Conservation (phyloP, 768 basidiomycete species). For the Krasilnikovozyma curviuscula region DNA sequence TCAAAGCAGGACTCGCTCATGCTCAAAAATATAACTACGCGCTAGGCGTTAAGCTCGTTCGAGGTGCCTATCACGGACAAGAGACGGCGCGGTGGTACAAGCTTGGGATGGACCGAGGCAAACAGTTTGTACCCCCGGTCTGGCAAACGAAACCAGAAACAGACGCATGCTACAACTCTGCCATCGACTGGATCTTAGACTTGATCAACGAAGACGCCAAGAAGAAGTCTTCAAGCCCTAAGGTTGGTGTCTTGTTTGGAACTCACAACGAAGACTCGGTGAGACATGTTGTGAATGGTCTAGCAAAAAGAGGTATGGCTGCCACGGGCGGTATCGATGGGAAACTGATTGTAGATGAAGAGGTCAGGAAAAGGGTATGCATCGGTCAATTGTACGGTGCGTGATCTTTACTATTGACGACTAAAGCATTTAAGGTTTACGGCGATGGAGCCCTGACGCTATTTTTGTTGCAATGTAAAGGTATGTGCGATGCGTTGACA, state of each 20-base stretch:
- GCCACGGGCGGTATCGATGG: slow-evolving; percentile 21
- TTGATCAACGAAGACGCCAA: slow-evolving; percentile 34
- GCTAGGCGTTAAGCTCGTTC: slow-evolving; percentile 76
- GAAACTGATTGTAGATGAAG: slow-evolving; percentile 32
- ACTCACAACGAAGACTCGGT: slow-evolving; percentile 68
- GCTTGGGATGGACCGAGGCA: slow-evolving; percentile 69
- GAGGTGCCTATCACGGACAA: slow-evolving; percentile 74
- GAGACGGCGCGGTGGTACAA: slow-evolving; percentile 44
- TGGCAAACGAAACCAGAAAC: slow-evolving; percentile 51
- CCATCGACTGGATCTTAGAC: slow-evolving; percentile 38
- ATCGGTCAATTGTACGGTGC: slow-evolving; percentile 70
- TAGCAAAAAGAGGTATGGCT: slow-evolving; percentile 42
- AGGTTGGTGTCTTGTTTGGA: slow-evolving; percentile 55
- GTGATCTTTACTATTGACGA: no score
- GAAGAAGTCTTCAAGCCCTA: slow-evolving; percentile 17
- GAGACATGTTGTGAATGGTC: slow-evolving; percentile 39
- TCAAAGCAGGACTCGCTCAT: slow-evolving; percentile 44
- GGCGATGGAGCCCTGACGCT: no score
- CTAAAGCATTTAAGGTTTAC: no score
- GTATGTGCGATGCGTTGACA: slow-evolving; percentile 12
- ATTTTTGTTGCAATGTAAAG: no score
- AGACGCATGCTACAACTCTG: slow-evolving; percentile 50
- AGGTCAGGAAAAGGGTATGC: slow-evolving; percentile 45
- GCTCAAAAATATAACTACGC: slow-evolving; percentile 48
- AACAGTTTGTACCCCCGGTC: slow-evolving; percentile 40